Conservation (phyloP, 257 asterid species). For the Thymus quinquecostatus region DNA sequence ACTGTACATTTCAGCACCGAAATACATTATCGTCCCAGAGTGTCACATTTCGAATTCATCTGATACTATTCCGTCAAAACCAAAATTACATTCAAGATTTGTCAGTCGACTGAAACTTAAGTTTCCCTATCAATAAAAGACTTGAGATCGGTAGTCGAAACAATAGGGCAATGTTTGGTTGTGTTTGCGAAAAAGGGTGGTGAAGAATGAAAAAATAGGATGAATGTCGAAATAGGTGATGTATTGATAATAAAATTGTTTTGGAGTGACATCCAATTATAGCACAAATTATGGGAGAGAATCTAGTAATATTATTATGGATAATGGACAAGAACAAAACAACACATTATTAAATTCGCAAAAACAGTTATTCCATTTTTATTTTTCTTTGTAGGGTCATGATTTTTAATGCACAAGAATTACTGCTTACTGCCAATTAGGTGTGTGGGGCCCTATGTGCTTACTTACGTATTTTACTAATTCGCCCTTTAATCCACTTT, state of each 20-base stretch:
- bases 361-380: background rate
- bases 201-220: background rate
- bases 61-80: no score
- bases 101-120: no score
- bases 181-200: background rate
- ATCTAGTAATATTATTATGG: background rate
- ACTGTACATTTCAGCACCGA: no score
- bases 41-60: no score
- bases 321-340: conserved; percentile 10
- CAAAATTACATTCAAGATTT: no score
- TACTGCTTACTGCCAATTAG: no score
- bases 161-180: background rate
- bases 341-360: conserved; percentile 12
- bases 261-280: conserved; percentile 11
- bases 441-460: no score
- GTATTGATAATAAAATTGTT: background rate
- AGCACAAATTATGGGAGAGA: background rate
- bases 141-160: background rate
- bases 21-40: no score
- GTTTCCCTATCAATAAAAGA: background rate
- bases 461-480: no score
- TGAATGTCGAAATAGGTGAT: background rate
- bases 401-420: background rate
- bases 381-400: no score
- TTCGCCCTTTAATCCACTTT: no score